phyloP scores from a whole-genome alignment of 306 rosid species.

The Boehmeria nivea region DNA sequence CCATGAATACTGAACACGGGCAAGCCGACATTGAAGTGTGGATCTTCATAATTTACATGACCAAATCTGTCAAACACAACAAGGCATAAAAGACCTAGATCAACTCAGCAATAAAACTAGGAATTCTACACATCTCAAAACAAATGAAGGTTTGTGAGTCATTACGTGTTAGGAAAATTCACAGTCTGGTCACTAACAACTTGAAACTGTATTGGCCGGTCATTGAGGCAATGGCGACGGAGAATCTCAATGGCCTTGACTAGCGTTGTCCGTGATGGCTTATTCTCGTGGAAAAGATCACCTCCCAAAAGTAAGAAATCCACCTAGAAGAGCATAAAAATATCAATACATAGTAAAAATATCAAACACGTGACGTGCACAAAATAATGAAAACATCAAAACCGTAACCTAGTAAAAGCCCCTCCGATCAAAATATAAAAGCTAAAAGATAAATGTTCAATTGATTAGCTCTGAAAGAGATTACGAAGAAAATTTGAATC shows the following conservation, averaged over 20 bases:
- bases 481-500: too few relatives aligned
- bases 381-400: constrained; percentile 2
- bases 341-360: too few relatives aligned
- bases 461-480: too few relatives aligned
- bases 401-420: neutral
- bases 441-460: too few relatives aligned
- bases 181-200: constrained; percentile 96
- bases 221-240: constrained; percentile 79
- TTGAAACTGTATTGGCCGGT: constrained; percentile 80
- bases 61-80: constrained; percentile 61
- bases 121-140: neutral
- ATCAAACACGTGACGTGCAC: neutral
- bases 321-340: constrained; percentile 34
- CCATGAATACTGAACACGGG: constrained; percentile 98
- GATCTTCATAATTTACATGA: constrained; percentile 95
- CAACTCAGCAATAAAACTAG: neutral
- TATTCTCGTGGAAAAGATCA: constrained; percentile 94
- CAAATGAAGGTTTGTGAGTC: neutral
- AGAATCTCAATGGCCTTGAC: constrained; percentile 89
- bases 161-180: constrained; percentile 69
- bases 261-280: constrained; percentile 83
- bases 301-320: constrained; percentile 81
- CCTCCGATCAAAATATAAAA: too few relatives aligned
- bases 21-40: constrained; percentile 92
- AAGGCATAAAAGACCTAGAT: neutral